Evolutionary conservation across 768 basidiomycete genomes (phyloP), one percentile per base, ranked within the genome.

Genomic region (Leccinum barrowsii): DNA sequence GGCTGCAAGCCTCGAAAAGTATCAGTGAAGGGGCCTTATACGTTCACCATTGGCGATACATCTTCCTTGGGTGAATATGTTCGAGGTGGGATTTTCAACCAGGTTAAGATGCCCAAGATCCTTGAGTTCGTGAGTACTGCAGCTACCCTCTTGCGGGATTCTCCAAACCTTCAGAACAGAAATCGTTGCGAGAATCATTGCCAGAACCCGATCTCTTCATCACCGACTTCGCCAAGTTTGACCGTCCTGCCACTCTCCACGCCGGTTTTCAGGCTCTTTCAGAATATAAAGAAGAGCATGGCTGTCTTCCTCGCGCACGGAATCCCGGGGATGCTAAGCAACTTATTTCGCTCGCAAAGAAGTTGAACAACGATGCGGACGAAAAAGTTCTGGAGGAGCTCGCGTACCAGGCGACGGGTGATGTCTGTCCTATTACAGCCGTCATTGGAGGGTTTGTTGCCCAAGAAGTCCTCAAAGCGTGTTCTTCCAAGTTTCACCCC

Each of bases 81-180:
- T 64, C 70, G 84, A 28, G 97, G 96, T 24, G 97, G 97, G 37
- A 89, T 95, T 60, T 99, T 98, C 73, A 94, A 92, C 7, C 97
- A 99, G 74, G 94, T 98, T 62, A 99, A 98, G 78, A 96, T 98
- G 94, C 97, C 97, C 10, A 98, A 96, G 77, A 82, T 94, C 52
- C 77, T 98, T 51, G 85, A 94, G 71, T 99, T 98, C 67, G 96
- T 98, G 66, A 68, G 94, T 81, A 3, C 26, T 44, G 24, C 15
- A 40, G 12, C 24, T 17, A 28, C 51, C 37, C 13, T 63, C 40
- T 52, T 21, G 0, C 17, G 30, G 26, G 21, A 40, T 34, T 5
- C 48, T 40, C 48, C 48, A 40, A 60, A 64, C 48, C 6, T 65
- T 12, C 28, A 19, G 22, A 28, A 2, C 65, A 99, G 96, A 98